Base-by-base conservation (phyloP, 176 grass and related monocot species). In the Carex scoparia region DNA sequence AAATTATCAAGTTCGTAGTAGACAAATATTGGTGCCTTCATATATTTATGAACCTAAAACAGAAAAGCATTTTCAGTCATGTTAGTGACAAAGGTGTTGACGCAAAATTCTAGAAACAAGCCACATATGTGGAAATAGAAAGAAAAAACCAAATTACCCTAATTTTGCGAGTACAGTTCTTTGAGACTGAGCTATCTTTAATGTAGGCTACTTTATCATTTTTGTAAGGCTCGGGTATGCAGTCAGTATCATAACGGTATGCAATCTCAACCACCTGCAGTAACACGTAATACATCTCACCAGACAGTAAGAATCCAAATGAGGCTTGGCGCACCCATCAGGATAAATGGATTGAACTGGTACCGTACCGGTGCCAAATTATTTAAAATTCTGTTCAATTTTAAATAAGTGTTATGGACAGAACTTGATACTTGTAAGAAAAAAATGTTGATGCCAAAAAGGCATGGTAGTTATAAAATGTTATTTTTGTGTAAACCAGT, bases 1-100 rank as follows among this genome's bases (percentile, higher is more conserved):
- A 91, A 99, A 65, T 94, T 94, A 55, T 91, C 91, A 48, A 99
- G 93, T 88, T 99, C 96, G 73, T 99, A 99, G 81, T 95, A 99
- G 62, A 99, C 84, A 89, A 90, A 94, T 68, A 99, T 91, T 37
- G 96, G 96, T 57, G 96, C 91, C 68, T 84, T 95, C 93, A 99
- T 99, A 84, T 80, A 77, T 40, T 91, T 87, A 76, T 88, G 46
- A 78, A 95, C 84, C 96, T 95, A 61, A 78, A 92, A 85, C 18
- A 84, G 44, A 86, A 53, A 19, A 72, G 23, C 4, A 7, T 83
- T 49, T 49, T 54, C 18, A 40, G 19, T 10, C 42, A 32, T 66
- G 19, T 49, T 67, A 53, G 30, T 53, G 38, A 68, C 32, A 15
- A 46, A 42, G 11, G 5, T 64, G 18, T 48, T 44, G 35, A 44